Evolutionary conservation across 768 basidiomycete species (phyloP), one percentile per base, ranked within the genome.

Genomic region (Polyporus arcularius): DNA sequence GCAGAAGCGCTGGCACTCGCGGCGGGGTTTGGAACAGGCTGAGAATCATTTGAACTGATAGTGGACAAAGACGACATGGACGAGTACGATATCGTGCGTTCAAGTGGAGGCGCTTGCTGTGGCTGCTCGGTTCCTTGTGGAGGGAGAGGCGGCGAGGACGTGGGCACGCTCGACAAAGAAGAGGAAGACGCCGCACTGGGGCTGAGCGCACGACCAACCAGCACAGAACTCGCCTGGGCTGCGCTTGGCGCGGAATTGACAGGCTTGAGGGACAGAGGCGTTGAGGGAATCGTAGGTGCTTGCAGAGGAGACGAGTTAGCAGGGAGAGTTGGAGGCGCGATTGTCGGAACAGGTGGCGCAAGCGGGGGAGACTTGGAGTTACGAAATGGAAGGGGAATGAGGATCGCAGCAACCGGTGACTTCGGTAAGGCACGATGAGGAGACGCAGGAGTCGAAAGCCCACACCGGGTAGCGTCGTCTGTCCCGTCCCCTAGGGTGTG

Each of bases 41-140:
- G 21, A 26, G 21, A 30, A 10, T 8, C 28, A 11, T 42, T 40
- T 5, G 61, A 58, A 4, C 52, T 30, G 5, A 43, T 31, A 5
- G 53, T 48, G 0, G 62, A 51, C 32, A 63, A 35, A 4, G 62
- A 59, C 1, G 57, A 63, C 16, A 63, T n/a, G 14, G 48, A 18
- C 4, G 57, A 58, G 16, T 39, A 26, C 21, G 46, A 48, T 14
- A 21, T 26, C 21, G 21, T 12, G 2, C 46, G 46, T 26, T 14
- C 21, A 7, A 26, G 10, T 26, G 46, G 46, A 16, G 46, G 18
- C 14, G 21, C 21, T 28, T 18, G 4, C 26, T 18, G 26, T 14
- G 46, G 14, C 28, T 26, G 46, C n/a, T 7, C 8, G 16, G 4
- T 48, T 26, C 10, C 21, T 9, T 15, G 46, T 48, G 46, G 21